A percentile compares a stretch with the other conserved stretches of the same genome.
Evolutionary conservation across 345 rosid genomes (phyloP).

Genomic region (Alliaria petiolata): DNA sequence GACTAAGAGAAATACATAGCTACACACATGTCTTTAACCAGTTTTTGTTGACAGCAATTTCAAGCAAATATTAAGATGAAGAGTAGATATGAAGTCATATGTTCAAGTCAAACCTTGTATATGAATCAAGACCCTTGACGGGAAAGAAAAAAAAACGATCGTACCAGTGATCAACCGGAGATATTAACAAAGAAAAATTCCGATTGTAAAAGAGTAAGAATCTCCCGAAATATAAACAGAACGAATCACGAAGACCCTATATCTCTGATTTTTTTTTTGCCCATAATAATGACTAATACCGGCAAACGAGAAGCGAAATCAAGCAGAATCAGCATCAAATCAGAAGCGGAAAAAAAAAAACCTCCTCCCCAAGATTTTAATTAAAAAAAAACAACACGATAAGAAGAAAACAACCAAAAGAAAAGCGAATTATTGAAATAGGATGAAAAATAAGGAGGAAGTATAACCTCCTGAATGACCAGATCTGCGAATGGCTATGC

Average conservation of each 20-base stretch:
- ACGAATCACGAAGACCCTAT: not conserved
- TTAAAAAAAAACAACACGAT: not conserved
- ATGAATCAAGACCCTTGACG: not conserved
- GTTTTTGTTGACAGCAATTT: not conserved
- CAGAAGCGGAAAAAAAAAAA: not conserved
- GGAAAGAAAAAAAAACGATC: not conserved
- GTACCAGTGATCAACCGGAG: not conserved
- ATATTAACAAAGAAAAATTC: not conserved
- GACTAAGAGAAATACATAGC: too few species aligned
- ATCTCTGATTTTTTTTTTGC: too few species aligned
- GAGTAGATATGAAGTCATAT: not conserved
- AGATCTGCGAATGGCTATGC: conserved; percentile 29
- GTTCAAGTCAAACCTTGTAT: conserved; percentile 14
- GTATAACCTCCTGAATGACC: conserved; percentile 1
- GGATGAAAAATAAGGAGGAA: not conserved
- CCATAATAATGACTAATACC: not conserved
- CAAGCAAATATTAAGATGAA: not conserved
- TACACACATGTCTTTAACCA: not conserved
- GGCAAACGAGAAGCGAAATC: not conserved
- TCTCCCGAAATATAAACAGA: not conserved
- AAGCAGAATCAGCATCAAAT: conserved; percentile 11
- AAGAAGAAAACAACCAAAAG: not conserved
- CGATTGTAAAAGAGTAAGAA: not conserved
- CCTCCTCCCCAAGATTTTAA: conserved; percentile 6
- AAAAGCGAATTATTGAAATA: not conserved